These are phyloP conservation scores for Lojkania enalia DNA, from an alignment of 2,329 filamentous ascomycete species.

Conservation along the genomic window DNA sequence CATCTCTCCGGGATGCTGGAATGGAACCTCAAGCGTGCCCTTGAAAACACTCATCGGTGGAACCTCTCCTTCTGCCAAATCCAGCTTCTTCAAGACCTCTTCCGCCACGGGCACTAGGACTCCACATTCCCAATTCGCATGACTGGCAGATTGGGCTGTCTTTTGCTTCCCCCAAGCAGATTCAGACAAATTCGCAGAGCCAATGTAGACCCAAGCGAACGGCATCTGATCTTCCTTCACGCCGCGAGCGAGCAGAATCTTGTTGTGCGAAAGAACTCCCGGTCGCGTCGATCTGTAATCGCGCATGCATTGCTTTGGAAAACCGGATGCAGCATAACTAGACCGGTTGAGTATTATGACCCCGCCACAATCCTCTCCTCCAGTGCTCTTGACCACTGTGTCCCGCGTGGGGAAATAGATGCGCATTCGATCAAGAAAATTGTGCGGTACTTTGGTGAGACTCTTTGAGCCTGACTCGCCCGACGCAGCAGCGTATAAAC, in stretches of 20 bases:
- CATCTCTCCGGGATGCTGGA: slow-evolving; percentile 60
- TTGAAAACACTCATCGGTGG: slow-evolving; percentile 56
- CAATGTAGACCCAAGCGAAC: slow-evolving; percentile 78
- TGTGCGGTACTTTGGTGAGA: not conserved
- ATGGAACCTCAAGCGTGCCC: slow-evolving; percentile 63
- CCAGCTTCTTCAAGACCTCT: slow-evolving; percentile 17
- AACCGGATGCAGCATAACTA: slow-evolving; percentile 71
- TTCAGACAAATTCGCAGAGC: slow-evolving; percentile 89
- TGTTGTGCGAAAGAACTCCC: slow-evolving; percentile 86
- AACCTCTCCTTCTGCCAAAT: slow-evolving; percentile 15
- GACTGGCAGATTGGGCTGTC: slow-evolving; percentile 71
- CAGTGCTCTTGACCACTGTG: slow-evolving; percentile 63
- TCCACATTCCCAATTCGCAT: slow-evolving; percentile 95
- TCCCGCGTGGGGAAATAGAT: slow-evolving; percentile 39
- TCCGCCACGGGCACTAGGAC: slow-evolving; percentile 68
- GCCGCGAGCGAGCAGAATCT: slow-evolving; percentile 58
- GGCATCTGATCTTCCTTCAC: slow-evolving; percentile 32
- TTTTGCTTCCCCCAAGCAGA: slow-evolving; percentile 88
- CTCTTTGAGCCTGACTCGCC: slow-evolving; percentile 37
- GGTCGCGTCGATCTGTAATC: slow-evolving; percentile 73
- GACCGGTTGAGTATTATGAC: slow-evolving; percentile 78
- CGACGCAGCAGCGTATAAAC: slow-evolving; percentile 61
- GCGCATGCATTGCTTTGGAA: slow-evolving; percentile 71
- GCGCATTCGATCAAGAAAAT: slow-evolving; percentile 25
- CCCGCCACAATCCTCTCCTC: slow-evolving; percentile 66